Base-by-base conservation (phyloP, 352 stramenopile species). In the Globisporangium nagaii region DNA sequence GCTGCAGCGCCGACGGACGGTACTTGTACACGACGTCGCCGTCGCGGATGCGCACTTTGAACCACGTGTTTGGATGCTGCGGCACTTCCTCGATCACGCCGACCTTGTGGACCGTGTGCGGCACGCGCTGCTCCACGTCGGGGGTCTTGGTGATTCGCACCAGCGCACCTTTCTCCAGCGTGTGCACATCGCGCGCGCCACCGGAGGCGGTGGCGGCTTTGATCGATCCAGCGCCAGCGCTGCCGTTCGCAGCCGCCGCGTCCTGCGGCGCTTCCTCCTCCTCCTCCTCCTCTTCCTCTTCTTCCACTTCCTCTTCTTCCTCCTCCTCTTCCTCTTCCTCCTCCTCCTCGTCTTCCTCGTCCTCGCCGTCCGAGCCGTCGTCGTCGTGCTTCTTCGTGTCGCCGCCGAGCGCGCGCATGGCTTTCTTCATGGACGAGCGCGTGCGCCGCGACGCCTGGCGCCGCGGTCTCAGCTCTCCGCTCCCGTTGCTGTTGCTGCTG, bases 21-120 rank as follows among this genome's bases (percentile, higher is more conserved):
- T 93, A 94, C 62, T 91, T 94, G 69, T 92, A 92, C 54, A 91
- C 78, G n/a, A 94, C 82, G 24, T 94, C 81, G 31, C 79, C 79
- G 40, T 92, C 79, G 17, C 74, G 71, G 31, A 94, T 91, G 6
- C 84, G 74, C 56, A 94, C 84, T 55, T 82, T 87, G 55, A 89
- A 91, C 84, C 84, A 94, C 56, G 84, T 94, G 45, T 92, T 94
- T 9, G 84, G 84, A 58, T 94, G 84, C 52, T 80, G 75, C 32
- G 84, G 84, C 0, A 86, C 75, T 32, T 94, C 84, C 51, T 92
- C 82, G 28, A 94, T 82, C 19, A 90, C 62, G 19, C 84, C 84
- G 24, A 94, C 60, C 66, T 94, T 92, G 60, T 75, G 60, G 7
- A 84, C 64, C 8, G 84, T 94, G 48, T 94, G 84, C 13, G 84